A percentile compares a stretch with the other conserved stretches of the same genome.
These are phyloP conservation scores for Leccinum glutinopallens DNA, from an alignment of 1,284 basidiomycete species.

Conservation along the genomic window DNA sequence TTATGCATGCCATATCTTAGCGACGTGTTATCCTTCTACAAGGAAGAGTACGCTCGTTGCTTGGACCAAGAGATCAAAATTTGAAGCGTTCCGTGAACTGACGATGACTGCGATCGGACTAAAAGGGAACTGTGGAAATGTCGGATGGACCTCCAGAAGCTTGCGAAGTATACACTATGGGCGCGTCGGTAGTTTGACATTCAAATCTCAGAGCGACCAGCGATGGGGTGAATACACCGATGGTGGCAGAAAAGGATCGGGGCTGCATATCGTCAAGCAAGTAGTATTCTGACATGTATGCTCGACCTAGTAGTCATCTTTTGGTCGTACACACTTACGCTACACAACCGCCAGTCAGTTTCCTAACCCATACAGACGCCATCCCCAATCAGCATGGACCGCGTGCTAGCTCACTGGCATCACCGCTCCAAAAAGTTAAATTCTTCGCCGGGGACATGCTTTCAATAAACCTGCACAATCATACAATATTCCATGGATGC, in stretches of 20 bases:
- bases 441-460: not conserved
- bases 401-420: too few relatives aligned
- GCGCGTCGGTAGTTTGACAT: too few relatives aligned
- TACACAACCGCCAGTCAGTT: not conserved
- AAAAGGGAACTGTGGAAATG: conserved; percentile 21
- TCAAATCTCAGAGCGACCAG: not conserved
- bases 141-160: conserved; percentile 22
- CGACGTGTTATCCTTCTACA: conserved; percentile 46
- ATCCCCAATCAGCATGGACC: not conserved
- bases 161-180: too few relatives aligned
- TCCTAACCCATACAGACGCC: not conserved
- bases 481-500: not conserved
- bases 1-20: conserved; percentile 20
- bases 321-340: not conserved
- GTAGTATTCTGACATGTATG: not conserved
- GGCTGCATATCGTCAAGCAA: not conserved
- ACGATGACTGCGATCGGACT: conserved; percentile 26
- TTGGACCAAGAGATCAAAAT: conserved; percentile 28
- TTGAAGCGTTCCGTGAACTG: conserved; percentile 28
- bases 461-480: not conserved
- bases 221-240: not conserved
- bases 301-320: not conserved
- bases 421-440: not conserved
- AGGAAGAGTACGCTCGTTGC: conserved; percentile 35
- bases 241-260: not conserved